Evolutionary conservation across 1,284 basidiomycete genomes (phyloP), one percentile per base, ranked within the genome.

Genomic region (Schizophyllum commune): DNA sequence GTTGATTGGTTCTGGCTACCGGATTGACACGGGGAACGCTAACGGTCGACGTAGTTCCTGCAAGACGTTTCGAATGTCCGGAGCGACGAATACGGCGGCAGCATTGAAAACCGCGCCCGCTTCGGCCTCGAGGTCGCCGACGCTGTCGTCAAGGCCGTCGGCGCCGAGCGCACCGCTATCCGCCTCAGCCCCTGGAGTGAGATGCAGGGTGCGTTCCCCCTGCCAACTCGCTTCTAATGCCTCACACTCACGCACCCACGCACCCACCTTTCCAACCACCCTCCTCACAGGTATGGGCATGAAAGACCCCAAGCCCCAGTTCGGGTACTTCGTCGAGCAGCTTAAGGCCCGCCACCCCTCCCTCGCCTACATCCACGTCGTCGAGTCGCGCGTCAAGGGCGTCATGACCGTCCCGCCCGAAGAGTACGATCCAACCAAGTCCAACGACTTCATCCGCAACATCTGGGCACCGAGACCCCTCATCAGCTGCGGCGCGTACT

Each of bases 41-140:
- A 5, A 27, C 5, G 2, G 27, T 2, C 3, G 27, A 27, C 27
- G 2, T 27, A 76, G 65, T 78, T 76, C 63, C 33, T 72, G 21
- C 74, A 77, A 60, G 69, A 73, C 55, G 62, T 68, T 1, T 62
- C 71, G 57, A 82, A 81, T 69, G 71, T 75, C 56, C 75, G 83
- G 52, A 80, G 77, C 11, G 85, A 87, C 68, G 69, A 73, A 32
- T 86, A 82, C 68, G 84, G 84, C 5, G 84, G 83, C 1, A 76
- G 75, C 17, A 62, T 83, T 32, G 79, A 82, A 69, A 82, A 81
- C 66, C 72, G 85, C 54, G 67, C 73, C 0, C 73, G 79, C 13
- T 85, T 87, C 62, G 71, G 74, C 0, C 72, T 83, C 58, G 75
- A 75, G 65, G 76, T 82, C 5, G 68, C 82, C 32, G 75, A 79